These are phyloP conservation scores for Pestalotiopsis sp. DNA, from an alignment of 2,329 filamentous ascomycete genomes.

Conservation along the genomic window DNA sequence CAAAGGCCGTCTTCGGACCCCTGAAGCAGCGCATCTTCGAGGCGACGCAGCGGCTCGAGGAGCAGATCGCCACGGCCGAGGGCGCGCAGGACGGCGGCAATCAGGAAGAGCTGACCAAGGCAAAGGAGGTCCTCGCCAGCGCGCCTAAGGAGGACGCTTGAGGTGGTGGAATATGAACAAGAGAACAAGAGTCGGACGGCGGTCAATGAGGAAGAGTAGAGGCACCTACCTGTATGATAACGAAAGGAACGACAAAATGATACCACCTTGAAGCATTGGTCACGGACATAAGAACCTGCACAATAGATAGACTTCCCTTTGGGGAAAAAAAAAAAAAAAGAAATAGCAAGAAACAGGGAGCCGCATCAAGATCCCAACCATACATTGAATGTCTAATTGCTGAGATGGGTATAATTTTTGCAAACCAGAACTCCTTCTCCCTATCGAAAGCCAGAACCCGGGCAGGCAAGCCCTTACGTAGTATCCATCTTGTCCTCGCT, in stretches of 20 bases:
- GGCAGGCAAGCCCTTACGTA: slow-evolving; percentile 30
- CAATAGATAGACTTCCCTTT: neutral
- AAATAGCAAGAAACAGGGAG: neutral
- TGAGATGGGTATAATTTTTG: slow-evolving; percentile 7
- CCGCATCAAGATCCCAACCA: neutral
- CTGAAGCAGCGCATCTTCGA: slow-evolving; percentile 72
- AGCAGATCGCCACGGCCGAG: slow-evolving; percentile 70
- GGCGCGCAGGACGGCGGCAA: slow-evolving; percentile 42
- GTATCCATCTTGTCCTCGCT: slow-evolving; percentile 70
- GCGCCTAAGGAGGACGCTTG: slow-evolving; percentile 11
- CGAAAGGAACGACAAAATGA: slow-evolving; percentile 6
- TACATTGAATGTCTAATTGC: neutral
- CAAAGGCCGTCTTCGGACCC: slow-evolving; percentile 77
- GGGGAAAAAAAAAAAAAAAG: neutral
- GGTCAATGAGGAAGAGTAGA: neutral
- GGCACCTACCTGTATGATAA: neutral
- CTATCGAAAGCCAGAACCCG: neutral
- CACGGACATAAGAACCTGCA: neutral
- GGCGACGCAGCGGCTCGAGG: slow-evolving; percentile 73
- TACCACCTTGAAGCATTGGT: slow-evolving; percentile 7
- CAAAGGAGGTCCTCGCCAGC: slow-evolving; percentile 45
- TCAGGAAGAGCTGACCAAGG: slow-evolving; percentile 55
- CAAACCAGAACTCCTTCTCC: neutral
- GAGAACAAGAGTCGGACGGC: neutral
- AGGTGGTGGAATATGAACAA: neutral